These are phyloP conservation scores for Dendrobium chrysotoxum DNA, from an alignment of 106 monocot genomes.

Conservation along the genomic window DNA sequence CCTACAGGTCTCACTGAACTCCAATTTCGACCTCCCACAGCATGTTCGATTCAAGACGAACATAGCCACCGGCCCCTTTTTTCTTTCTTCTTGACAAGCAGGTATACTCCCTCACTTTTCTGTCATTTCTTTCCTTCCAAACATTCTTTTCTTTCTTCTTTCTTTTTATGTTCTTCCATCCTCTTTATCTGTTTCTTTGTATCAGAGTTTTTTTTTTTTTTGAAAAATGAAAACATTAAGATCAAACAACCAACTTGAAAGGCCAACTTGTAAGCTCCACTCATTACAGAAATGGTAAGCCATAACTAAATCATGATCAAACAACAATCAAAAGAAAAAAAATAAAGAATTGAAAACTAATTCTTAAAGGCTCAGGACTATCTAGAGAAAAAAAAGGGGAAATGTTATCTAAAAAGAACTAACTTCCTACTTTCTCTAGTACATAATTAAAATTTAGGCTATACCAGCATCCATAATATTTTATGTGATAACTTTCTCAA, in stretches of 20 bases:
- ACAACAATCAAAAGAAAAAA: neutral
- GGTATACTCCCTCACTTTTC: no score
- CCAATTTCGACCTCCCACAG: no score
- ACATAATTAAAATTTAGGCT: neutral
- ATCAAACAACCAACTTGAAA: neutral
- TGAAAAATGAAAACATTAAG: constrained; percentile 18
- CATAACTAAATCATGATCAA: neutral
- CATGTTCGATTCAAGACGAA: no score
- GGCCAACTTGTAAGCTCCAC: neutral
- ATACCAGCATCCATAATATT: neutral
- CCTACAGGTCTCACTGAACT: no score
- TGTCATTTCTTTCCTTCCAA: no score
- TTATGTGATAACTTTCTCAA: neutral
- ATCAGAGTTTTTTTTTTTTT: constrained; percentile 43
- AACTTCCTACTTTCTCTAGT: neutral
- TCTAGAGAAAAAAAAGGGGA: neutral
- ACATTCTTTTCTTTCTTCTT: no score
- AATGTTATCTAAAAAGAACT: neutral
- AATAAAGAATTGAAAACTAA: neutral
- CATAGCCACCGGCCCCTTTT: no score
- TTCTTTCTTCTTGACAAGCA: no score
- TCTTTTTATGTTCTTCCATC: no score
- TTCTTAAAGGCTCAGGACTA: neutral
- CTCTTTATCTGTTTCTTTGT: constrained; percentile 45
- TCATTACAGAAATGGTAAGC: neutral